These are phyloP conservation scores for Mortierella sp. DNA, from an alignment of 371 early-diverging fungal species.

Conservation along the genomic window DNA sequence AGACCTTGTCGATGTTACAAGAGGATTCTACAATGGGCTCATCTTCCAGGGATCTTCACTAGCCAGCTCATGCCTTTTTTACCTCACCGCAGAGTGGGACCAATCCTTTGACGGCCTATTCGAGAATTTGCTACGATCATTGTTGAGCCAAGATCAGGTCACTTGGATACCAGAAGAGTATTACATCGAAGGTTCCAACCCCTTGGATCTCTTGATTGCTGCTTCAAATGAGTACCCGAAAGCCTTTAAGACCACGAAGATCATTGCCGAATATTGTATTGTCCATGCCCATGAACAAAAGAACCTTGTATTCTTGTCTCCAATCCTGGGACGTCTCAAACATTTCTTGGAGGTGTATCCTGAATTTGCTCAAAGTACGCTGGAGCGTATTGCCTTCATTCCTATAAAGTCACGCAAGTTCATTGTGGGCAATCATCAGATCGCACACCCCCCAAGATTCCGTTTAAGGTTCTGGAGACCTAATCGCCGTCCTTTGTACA, in stretches of 20 bases:
- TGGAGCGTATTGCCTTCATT: constrained; percentile 16
- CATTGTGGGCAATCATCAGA: constrained; percentile 18
- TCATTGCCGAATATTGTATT: constrained; percentile 22
- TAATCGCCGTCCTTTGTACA: not conserved
- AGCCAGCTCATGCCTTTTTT: constrained; percentile 3
- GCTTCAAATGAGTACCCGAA: not conserved
- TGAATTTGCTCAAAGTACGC: not conserved
- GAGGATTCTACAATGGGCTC: too few species aligned
- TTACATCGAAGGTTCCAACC: not conserved
- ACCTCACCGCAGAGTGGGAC: constrained; percentile 5
- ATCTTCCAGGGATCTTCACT: not conserved
- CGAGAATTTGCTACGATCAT: not conserved
- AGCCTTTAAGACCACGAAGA: not conserved
- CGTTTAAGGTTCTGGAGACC: constrained; percentile 23
- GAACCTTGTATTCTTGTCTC: constrained; percentile 13
- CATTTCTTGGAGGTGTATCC: constrained; percentile 7
- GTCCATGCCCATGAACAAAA: constrained; percentile 9
- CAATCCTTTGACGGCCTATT: not conserved
- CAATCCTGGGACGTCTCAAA: constrained; percentile 6
- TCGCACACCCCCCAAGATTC: constrained; percentile 12
- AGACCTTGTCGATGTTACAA: too few species aligned
- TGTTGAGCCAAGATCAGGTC: not conserved
- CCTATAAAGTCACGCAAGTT: constrained; percentile 13
- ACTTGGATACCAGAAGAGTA: constrained; percentile 23
- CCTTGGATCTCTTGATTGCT: constrained; percentile 7